Evolutionary conservation across 108 stramenopile genomes (phyloP).

Genomic region (Fragilaria crotonensis): DNA sequence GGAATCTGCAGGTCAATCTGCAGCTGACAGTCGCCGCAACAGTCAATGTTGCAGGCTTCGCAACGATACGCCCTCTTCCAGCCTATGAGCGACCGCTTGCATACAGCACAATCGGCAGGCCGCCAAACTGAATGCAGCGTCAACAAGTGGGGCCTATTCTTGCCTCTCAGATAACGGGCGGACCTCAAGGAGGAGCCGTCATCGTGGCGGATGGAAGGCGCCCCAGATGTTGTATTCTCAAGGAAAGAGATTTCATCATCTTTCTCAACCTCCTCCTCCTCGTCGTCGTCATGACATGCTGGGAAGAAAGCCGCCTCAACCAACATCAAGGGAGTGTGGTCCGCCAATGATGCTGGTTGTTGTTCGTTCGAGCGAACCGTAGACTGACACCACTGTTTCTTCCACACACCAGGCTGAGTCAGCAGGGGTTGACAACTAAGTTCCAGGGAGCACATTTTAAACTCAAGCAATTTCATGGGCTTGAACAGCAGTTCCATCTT

Average conservation of each 20-base stretch:
- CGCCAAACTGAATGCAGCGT: slow-evolving; percentile 47
- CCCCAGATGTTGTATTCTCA: background rate
- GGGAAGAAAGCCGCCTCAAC: slow-evolving; percentile 39
- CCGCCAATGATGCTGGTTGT: background rate
- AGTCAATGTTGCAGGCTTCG: slow-evolving; percentile 63
- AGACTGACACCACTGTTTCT: slow-evolving; percentile 44
- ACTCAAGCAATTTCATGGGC: slow-evolving; percentile 54
- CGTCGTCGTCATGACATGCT: background rate
- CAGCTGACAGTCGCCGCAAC: slow-evolving; percentile 74
- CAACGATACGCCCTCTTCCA: slow-evolving; percentile 54
- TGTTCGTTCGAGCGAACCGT: slow-evolving; percentile 1
- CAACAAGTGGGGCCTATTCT: slow-evolving; percentile 48
- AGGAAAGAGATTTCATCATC: background rate
- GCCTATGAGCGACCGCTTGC: slow-evolving; percentile 37
- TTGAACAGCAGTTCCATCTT: slow-evolving; percentile 47
- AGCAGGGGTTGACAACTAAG: slow-evolving; percentile 51
- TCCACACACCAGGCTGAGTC: slow-evolving; percentile 45
- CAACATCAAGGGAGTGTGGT: slow-evolving; percentile 12
- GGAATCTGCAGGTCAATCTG: slow-evolving; percentile 67
- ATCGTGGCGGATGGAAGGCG: background rate
- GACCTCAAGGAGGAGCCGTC: background rate
- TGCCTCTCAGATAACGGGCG: slow-evolving; percentile 1
- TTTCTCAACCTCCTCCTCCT: background rate
- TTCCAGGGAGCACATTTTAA: slow-evolving; percentile 46
- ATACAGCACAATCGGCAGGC: slow-evolving; percentile 52